Evolutionary conservation across 2,329 filamentous ascomycete genomes (phyloP), one percentile per base, ranked within the genome.

Genomic region (Emmonsiellopsis sp.): DNA sequence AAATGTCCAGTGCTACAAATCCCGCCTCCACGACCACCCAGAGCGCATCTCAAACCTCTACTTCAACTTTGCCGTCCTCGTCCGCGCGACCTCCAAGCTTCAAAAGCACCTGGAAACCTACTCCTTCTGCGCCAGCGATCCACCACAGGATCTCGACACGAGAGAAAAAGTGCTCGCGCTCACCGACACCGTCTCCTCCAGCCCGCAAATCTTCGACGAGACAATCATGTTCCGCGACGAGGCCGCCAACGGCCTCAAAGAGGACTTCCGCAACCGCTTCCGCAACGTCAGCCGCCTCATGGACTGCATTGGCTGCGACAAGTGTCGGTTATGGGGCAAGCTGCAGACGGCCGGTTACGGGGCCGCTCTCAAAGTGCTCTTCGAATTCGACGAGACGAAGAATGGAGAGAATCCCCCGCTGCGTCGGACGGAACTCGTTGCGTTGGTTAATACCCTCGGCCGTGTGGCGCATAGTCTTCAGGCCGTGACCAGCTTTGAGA

Each of bases 231-330:
- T 98, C 71, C 87, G 87, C 66, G 79, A 81, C 51, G 75, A 78
- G 0, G 70, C 70, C 32, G 76, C 79, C 35, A 80, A 87, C 2
- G 88, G 82, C 2, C 75, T 98, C 54, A 98, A 97, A 70, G 92
- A 97, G 67, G 93, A 98, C 66, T 98, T 98, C 78, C 86, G 89
- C 62, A 93, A 94, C 70, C 87, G 93, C 13, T 98, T 98, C 79
- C 84, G 93, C 67, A 98, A 98, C 67, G 88, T 98, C 57, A 95
- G 88, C 68, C 84, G 93, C 41, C 79, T 97, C 59, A 98, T 98
- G 93, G 93, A 98, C 70, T 98, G 93, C 62, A 92, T 97, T 16
- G 93, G 93, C 44, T 98, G 93, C 70, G 93, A 98, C 74, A 98
- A 98, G 75, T 98, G 93, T 73, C 84, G 93, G 7, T 83, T 98